Conservation (phyloP, 345 rosid genomes). For the Euphorbia pulcherrima region DNA sequence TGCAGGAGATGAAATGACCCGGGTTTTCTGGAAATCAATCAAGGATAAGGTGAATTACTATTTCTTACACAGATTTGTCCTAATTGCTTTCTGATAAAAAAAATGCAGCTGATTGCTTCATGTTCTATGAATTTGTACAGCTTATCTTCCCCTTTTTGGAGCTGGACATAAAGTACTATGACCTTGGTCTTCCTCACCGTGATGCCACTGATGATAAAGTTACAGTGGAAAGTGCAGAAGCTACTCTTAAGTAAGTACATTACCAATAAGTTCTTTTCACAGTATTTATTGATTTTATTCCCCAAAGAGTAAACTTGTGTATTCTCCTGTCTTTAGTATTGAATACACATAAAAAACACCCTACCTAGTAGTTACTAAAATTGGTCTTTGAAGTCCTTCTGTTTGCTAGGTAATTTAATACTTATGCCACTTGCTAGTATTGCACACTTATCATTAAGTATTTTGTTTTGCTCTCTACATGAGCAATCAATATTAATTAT, state of each 20-base stretch:
- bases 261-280: background rate
- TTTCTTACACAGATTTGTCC: no score
- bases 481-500: no score
- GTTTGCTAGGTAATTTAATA: no score
- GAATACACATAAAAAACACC: no score
- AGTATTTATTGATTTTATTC: background rate
- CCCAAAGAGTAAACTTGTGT: no score
- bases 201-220: constrained; percentile 67
- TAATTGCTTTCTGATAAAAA: no score
- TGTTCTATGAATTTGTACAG: constrained; percentile 34
- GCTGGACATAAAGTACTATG: constrained; percentile 65
- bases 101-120: background rate
- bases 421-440: no score
- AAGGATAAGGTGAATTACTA: constrained; percentile 27
- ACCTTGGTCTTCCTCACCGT: constrained; percentile 59
- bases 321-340: no score
- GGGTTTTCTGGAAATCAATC: constrained; percentile 30
- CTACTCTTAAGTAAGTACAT: constrained; percentile 58
- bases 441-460: no score
- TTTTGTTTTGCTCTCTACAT: no score
- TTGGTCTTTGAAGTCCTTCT: no score
- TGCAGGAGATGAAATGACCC: constrained; percentile 35
- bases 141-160: constrained; percentile 83
- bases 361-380: no score
- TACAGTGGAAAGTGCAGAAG: constrained; percentile 62